phyloP scores from a whole-genome alignment of 1,139 yeast genomes.

The Pichia norvegensis region DNA sequence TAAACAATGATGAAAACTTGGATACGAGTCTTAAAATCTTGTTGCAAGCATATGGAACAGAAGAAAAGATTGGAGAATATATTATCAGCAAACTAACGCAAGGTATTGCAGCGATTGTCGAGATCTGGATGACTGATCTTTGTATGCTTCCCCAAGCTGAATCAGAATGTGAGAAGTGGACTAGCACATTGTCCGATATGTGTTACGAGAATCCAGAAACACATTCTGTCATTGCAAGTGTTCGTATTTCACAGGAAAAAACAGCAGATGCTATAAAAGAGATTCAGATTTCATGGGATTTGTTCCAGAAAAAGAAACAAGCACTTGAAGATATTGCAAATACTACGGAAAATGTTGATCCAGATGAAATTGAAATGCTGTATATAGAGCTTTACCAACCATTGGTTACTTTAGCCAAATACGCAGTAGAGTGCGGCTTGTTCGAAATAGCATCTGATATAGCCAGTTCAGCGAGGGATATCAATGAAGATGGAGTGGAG shows the following conservation, averaged over 20 bases:
- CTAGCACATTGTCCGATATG: slow-evolving; percentile 54
- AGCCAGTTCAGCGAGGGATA: slow-evolving; percentile 55
- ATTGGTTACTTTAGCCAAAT: slow-evolving; percentile 58
- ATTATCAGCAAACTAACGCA: slow-evolving; percentile 53
- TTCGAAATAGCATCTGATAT: slow-evolving; percentile 60
- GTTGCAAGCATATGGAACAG: slow-evolving; percentile 28
- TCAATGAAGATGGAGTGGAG: slow-evolving; percentile 79
- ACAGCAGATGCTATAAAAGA: slow-evolving; percentile 68
- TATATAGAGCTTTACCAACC: slow-evolving; percentile 62
- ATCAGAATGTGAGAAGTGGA: slow-evolving; percentile 62
- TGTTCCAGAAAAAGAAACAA: slow-evolving; percentile 49
- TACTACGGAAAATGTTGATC: slow-evolving; percentile 14
- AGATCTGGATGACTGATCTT: slow-evolving; percentile 98
- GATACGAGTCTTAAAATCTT: slow-evolving; percentile 21
- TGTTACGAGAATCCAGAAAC: slow-evolving; percentile 67
- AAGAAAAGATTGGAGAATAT: slow-evolving; percentile 22
- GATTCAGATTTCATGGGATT: slow-evolving; percentile 62
- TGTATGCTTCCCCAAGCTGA: slow-evolving; percentile 95
- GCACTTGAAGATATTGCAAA: slow-evolving; percentile 40
- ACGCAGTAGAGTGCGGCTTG: slow-evolving; percentile 68
- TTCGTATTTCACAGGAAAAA: slow-evolving; percentile 81
- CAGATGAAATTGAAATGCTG: slow-evolving; percentile 32
- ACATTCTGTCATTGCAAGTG: slow-evolving; percentile 75
- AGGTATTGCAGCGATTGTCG: slow-evolving; percentile 80
- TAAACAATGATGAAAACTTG: slow-evolving; percentile 28